These are phyloP conservation scores for Venturiaceae sp. DNA, from an alignment of 2,329 filamentous ascomycete genomes.

Conservation along the genomic window DNA sequence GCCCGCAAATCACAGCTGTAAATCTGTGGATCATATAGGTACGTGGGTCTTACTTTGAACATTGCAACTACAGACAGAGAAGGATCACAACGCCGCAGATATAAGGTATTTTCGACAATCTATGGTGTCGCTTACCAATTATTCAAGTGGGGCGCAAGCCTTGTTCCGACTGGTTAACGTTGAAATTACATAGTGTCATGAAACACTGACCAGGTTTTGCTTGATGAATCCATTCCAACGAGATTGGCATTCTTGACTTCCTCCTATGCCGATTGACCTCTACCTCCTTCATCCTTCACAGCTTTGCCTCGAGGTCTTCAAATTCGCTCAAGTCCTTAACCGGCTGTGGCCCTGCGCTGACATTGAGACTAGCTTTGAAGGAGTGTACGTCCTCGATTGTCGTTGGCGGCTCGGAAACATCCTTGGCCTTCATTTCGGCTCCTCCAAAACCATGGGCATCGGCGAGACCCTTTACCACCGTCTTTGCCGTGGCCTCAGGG, in stretches of 20 bases:
- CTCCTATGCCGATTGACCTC: background rate
- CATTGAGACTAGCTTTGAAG: constrained; percentile 67
- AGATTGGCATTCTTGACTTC: too few relatives aligned
- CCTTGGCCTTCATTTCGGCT: constrained; percentile 23
- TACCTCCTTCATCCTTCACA: constrained; percentile 39
- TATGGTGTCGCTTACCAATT: background rate
- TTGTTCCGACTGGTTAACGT: background rate
- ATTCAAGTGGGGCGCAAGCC: background rate
- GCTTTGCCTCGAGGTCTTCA: constrained; percentile 75
- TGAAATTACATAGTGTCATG: background rate
- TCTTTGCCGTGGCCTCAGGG: constrained; percentile 37
- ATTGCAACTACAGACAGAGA: background rate
- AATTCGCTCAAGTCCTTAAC: constrained; percentile 72
- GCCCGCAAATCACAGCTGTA: background rate
- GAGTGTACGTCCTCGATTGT: constrained; percentile 67
- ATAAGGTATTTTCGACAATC: background rate
- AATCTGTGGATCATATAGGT: background rate
- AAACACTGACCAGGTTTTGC: background rate
- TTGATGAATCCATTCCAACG: background rate
- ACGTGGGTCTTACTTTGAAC: background rate
- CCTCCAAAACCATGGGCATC: constrained; percentile 32
- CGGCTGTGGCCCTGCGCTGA: constrained; percentile 63
- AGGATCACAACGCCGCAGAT: background rate
- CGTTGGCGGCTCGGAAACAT: constrained; percentile 17
- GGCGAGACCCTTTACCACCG: constrained; percentile 38